A percentile compares a stretch with the other conserved stretches of the same genome.
Evolutionary conservation across 768 basidiomycete genomes (phyloP).

Genomic region (Steccherinum ochraceum): DNA sequence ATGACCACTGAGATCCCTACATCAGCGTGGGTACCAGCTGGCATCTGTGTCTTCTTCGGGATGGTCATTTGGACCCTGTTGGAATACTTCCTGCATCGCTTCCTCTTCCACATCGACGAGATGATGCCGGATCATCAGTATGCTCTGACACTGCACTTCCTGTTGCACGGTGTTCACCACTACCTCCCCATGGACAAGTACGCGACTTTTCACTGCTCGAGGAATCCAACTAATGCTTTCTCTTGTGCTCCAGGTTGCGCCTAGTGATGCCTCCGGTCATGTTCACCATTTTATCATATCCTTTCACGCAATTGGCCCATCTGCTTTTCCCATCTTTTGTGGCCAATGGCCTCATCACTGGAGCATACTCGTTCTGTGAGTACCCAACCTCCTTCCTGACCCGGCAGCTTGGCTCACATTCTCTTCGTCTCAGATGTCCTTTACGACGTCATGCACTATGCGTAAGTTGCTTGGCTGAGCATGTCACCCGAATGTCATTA

Average conservation of each 20-base stretch:
- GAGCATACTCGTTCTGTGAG: slow-evolving; percentile 69
- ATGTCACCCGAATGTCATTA: slow-evolving; percentile 4
- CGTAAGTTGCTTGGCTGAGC: slow-evolving; percentile 39
- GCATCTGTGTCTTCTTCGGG: slow-evolving; percentile 72
- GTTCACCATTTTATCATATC: slow-evolving; percentile 70
- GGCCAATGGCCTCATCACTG: slow-evolving; percentile 90
- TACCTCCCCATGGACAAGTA: slow-evolving; percentile 95
- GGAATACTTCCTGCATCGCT: slow-evolving; percentile 91
- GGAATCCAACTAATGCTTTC: background rate
- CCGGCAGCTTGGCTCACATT: slow-evolving; percentile 7
- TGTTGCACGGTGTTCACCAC: slow-evolving; percentile 94
- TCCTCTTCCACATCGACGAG: slow-evolving; percentile 94
- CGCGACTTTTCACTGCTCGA: slow-evolving; percentile 16
- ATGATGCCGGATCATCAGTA: slow-evolving; percentile 75
- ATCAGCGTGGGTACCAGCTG: slow-evolving; percentile 45
- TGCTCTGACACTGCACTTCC: slow-evolving; percentile 84
- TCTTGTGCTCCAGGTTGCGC: slow-evolving; percentile 49
- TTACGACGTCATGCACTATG: slow-evolving; percentile 92
- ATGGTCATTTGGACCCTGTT: slow-evolving; percentile 91
- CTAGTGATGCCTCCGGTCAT: slow-evolving; percentile 95
- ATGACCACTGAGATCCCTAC: slow-evolving; percentile 36
- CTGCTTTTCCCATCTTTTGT: slow-evolving; percentile 73
- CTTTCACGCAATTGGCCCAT: slow-evolving; percentile 85
- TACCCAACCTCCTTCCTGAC: slow-evolving; percentile 7
- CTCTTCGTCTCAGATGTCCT: slow-evolving; percentile 48